Evolutionary conservation across 441 rosid genomes (phyloP).

Genomic region (Jatropha multifida): DNA sequence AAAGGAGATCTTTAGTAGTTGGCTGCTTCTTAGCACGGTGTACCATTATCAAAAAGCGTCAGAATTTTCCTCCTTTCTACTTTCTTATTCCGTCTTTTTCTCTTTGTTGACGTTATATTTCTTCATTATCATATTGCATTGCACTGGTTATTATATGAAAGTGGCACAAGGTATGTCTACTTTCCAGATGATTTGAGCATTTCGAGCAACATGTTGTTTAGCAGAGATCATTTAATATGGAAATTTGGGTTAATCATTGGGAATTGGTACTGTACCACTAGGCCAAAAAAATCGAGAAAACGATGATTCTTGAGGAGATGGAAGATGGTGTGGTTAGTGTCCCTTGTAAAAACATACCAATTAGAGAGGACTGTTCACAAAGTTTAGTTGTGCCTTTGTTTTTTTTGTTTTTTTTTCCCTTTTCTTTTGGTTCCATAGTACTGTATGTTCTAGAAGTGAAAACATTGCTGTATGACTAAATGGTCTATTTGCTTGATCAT

Average conservation of each 20-base stretch:
- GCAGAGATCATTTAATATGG: background rate
- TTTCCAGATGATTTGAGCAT: background rate
- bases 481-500: background rate
- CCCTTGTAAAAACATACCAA: background rate
- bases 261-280: background rate
- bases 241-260: background rate
- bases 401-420: background rate
- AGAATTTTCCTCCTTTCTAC: too few relatives aligned
- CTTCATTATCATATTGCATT: background rate
- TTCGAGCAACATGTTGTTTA: background rate
- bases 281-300: background rate
- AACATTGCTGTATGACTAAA: background rate
- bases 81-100: too few relatives aligned
- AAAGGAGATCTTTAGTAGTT: background rate
- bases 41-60: too few relatives aligned
- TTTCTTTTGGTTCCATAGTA: background rate
- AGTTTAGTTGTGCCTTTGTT: background rate
- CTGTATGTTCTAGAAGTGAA: background rate
- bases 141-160: background rate
- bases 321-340: background rate
- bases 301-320: background rate
- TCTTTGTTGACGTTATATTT: background rate
- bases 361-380: background rate
- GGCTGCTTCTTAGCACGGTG: too few relatives aligned
- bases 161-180: background rate